Conservation (phyloP, 495 filamentous ascomycete species). For the Xylaria scruposa region DNA sequence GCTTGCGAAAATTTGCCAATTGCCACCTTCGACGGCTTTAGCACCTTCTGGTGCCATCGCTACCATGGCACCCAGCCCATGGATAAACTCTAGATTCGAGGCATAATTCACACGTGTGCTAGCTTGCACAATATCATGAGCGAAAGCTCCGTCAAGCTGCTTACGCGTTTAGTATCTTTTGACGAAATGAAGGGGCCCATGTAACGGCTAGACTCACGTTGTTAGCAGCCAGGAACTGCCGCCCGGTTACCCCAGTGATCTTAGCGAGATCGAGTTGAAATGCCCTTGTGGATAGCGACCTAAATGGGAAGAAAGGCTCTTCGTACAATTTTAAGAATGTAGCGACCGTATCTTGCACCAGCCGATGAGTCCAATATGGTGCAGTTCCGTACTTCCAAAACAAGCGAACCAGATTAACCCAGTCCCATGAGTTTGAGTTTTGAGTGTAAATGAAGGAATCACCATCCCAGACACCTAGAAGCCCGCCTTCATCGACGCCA, state of each 20-base stretch:
- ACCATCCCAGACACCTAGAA: constrained; percentile 88
- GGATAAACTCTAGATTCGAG: constrained; percentile 82
- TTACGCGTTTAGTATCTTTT: neutral
- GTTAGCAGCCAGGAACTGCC: constrained; percentile 72
- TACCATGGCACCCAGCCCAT: constrained; percentile 89
- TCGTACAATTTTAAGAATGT: constrained; percentile 86
- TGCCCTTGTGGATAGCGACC: constrained; percentile 70
- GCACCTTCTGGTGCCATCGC: constrained; percentile 86
- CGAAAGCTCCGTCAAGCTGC: constrained; percentile 68
- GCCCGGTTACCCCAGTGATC: constrained; percentile 72
- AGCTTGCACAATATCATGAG: constrained; percentile 87
- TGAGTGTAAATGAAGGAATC: constrained; percentile 72
- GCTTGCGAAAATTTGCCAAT: constrained; percentile 90
- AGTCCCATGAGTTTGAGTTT: constrained; percentile 59
- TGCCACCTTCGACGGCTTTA: constrained; percentile 80
- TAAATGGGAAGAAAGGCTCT: constrained; percentile 81
- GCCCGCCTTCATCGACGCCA: constrained; percentile 39
- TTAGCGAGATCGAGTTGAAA: constrained; percentile 68
- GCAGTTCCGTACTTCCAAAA: constrained; percentile 86
- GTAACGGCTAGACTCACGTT: constrained; percentile 43
- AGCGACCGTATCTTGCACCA: constrained; percentile 74
- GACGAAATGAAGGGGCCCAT: neutral
- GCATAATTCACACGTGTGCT: constrained; percentile 96
- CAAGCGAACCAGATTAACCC: constrained; percentile 82
- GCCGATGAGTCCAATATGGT: constrained; percentile 72